Evolutionary conservation across 768 basidiomycete species (phyloP), one percentile per base, ranked within the genome.

Genomic region (Mycena chlorophos): DNA sequence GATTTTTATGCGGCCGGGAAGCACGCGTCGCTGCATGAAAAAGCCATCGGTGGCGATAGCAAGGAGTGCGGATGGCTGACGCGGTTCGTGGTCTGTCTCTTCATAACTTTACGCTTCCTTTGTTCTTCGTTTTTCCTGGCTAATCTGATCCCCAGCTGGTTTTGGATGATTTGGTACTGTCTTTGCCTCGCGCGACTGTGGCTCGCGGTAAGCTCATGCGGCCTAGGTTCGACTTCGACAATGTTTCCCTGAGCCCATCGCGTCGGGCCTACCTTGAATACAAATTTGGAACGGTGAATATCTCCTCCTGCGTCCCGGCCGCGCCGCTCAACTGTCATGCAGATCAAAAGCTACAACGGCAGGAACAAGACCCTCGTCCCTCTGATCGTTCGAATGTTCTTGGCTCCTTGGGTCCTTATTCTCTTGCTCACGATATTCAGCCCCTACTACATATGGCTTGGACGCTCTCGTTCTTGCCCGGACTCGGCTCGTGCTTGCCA

Each of bases 161-260:
- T 90, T 73, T 89, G 88, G 88, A 84, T 86, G 61, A 85, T 85
- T 39, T 89, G 84, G 84, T 82, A n/a, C 81, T 60, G 79, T 80
- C 57, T 80, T 81, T 56, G 80, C 59, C 76, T 78, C 62, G 78
- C 69, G 57, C 29, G 63, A 65, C 31, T 57, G 50, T 62, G 63
- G 8, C 29, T 57, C 27, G 46, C 73, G 65, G 59, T 63, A 55
- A 63, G 34, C 26, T 29, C 47, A 60, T 25, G 17, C 13, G 19
- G 16, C 22, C n/a, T 46, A 42, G 34, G 14, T 23, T 43, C 20
- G 17, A 49, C 20, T 30, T 49, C 26, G 46, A 28, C 23, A 37
- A 75, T 73, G 69, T 84, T 30, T 80, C 76, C 16, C 68, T 82
- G 8, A 77, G 78, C 22, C 81, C 83, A 6, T 80, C 82, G 25